Evolutionary conservation across 257 asterid species (phyloP).

Genomic region (Solanum neorickii): DNA sequence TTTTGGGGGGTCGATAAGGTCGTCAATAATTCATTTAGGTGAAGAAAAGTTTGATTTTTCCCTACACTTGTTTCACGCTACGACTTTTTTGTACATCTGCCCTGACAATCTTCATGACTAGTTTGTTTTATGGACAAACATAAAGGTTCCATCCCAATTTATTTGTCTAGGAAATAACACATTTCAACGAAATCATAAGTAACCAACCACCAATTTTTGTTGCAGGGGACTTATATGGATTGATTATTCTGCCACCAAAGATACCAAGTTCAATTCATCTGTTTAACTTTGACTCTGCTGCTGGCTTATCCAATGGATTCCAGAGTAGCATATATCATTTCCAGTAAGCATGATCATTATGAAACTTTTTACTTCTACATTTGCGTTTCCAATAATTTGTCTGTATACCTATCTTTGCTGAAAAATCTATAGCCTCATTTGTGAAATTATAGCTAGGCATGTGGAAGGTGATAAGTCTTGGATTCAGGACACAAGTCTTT

Average conservation of each 20-base stretch:
- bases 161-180: not conserved
- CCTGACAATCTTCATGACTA: not conserved
- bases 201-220: not conserved
- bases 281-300: not conserved
- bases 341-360: not conserved
- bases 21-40: not conserved
- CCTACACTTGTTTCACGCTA: not conserved
- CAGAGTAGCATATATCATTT: not conserved
- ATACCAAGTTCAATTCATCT: not conserved
- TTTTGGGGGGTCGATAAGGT: not conserved
- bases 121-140: not conserved
- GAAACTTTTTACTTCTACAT: not conserved
- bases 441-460: not conserved
- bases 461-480: not conserved
- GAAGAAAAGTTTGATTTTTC: not conserved
- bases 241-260: not conserved
- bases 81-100: not conserved
- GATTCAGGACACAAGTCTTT: not conserved
- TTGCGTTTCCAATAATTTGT: not conserved
- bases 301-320: not conserved
- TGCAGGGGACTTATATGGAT: not conserved
- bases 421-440: not conserved
- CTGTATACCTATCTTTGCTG: not conserved
- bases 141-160: not conserved
- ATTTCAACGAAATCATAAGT: not conserved